Percentiles rank a stretch among this genome's conserved stretches.
phyloP scores from a whole-genome alignment of 2,329 filamentous ascomycete species.

The Graphilbum fragrans region DNA sequence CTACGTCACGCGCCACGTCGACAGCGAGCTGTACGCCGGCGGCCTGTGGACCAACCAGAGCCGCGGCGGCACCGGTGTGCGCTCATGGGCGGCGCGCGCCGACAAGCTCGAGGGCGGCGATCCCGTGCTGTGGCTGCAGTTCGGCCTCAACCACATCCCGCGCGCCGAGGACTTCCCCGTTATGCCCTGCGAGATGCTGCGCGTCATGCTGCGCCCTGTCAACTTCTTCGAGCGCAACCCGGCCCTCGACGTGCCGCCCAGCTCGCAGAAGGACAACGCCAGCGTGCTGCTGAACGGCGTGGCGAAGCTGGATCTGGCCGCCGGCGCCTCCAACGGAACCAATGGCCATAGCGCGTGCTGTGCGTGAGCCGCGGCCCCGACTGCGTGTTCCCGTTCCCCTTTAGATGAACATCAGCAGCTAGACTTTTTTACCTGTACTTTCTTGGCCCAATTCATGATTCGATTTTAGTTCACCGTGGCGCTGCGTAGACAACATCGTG shows the following conservation, averaged over 20 bases:
- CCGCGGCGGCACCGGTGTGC: conserved; percentile 1
- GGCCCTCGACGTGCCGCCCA: conserved; percentile 32
- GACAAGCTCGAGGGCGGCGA: conserved; percentile 12
- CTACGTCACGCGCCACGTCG: conserved; percentile 30
- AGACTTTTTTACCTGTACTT: too few relatives aligned
- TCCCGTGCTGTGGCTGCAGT: conserved; percentile 41
- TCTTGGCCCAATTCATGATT: too few relatives aligned
- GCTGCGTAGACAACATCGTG: too few relatives aligned
- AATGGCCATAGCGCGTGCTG: too few relatives aligned
- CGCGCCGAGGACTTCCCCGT: conserved; percentile 56
- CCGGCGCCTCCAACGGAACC: too few relatives aligned
- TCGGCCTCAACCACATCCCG: conserved; percentile 51
- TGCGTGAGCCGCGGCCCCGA: too few relatives aligned
- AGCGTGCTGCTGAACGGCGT: too few relatives aligned
- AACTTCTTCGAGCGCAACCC: conserved; percentile 42
- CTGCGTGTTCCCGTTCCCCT: too few relatives aligned
- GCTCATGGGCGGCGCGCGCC: conserved; percentile 16
- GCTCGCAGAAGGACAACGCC: conserved; percentile 21
- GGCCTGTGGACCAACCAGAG: conserved; percentile 32
- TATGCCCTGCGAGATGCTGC: conserved; percentile 49
- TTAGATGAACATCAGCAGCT: too few relatives aligned
- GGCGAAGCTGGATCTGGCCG: too few relatives aligned
- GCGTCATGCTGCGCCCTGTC: conserved; percentile 34
- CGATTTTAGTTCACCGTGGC: too few relatives aligned
- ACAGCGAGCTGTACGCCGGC: conserved; percentile 28